Base-by-base conservation (phyloP, 2,329 filamentous ascomycete genomes). In the Hymenoscyphus fructigenus region DNA sequence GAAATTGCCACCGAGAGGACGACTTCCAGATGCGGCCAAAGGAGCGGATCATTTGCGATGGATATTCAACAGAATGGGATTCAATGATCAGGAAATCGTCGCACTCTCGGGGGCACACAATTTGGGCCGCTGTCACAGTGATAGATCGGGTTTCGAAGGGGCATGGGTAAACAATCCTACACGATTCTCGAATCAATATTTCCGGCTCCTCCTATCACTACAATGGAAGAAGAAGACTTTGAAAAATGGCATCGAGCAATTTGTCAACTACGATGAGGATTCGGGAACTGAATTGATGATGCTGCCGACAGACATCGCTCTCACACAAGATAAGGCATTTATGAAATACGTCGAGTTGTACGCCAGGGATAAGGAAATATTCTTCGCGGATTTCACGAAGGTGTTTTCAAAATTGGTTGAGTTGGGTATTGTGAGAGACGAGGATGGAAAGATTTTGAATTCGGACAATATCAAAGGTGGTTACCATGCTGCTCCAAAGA, bases 291-390 rank as follows among this genome's bases (percentile, higher is more conserved):
- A 84, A 63, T 76, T 89, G 53, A 89, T 89, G 87, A 89, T 89
- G 87, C 73, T 89, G 72, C 86, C 86, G 0, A 88, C 86, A 1
- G 86, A 89, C 72, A 82, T 89, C 71, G 82, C 85, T 4, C 78
- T 89, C 47, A 76, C 83, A 3, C 78, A 80, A 1, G 86, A 89
- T 68, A 74, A 78, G 2, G 72, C 68, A 5, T 89, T 89, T 73
- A 73, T 78, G 20, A 76, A 77, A 6, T 88, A 83, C 81, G 86
- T 88, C 14, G 78, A 85, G 74, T 72, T 78, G 66, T 89, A 88
- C 71, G 85, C 85, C 3, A 77, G 81, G 59, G 85, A 89, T 70
- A 87, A 87, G 75, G 85, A 88, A 0, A 66, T 81, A 56, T 88
- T 89, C 78, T 89, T 87, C 70, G 79, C 80, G 57, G 81, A 88